Percentiles rank a stretch among this genome's conserved stretches.
phyloP scores from a whole-genome alignment of 805 yeast genomes.

The Candida rishiriensis region DNA sequence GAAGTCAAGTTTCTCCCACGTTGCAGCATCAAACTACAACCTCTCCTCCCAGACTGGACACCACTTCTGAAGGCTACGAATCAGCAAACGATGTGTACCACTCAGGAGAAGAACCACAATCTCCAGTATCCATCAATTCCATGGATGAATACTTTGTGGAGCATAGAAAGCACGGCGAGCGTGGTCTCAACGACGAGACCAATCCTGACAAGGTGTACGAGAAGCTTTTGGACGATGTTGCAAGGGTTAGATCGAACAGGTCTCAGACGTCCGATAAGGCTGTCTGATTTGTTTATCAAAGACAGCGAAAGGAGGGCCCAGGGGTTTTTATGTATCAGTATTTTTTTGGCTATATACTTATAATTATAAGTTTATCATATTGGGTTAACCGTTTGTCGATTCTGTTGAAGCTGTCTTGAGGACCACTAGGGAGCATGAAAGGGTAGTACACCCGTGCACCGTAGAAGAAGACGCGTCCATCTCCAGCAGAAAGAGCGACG shows the following conservation, averaged over 20 bases:
- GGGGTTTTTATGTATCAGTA: no score
- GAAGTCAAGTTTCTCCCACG: not conserved
- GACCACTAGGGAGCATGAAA: no score
- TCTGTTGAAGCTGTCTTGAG: no score
- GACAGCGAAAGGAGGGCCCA: no score
- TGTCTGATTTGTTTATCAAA: no score
- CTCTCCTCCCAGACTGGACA: not conserved
- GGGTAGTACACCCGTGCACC: no score
- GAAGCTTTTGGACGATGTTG: conserved; percentile 62
- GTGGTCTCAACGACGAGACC: conserved; percentile 16
- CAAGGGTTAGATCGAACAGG: conserved; percentile 55
- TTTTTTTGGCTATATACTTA: no score
- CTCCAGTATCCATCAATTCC: conserved; percentile 24
- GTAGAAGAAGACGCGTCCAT: no score
- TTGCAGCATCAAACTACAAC: not conserved
- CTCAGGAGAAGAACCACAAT: conserved; percentile 12
- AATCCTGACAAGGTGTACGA: conserved; percentile 74
- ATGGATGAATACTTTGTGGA: conserved; percentile 13
- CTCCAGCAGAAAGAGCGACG: no score
- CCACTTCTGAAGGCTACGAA: not conserved
- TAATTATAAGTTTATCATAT: no score
- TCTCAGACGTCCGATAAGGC: conserved; percentile 13
- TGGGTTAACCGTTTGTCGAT: no score
- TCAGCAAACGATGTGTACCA: not conserved
- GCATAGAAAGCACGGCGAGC: conserved; percentile 3